Conservation (phyloP, 306 rosid genomes). For the Gastrolobium villosum region DNA sequence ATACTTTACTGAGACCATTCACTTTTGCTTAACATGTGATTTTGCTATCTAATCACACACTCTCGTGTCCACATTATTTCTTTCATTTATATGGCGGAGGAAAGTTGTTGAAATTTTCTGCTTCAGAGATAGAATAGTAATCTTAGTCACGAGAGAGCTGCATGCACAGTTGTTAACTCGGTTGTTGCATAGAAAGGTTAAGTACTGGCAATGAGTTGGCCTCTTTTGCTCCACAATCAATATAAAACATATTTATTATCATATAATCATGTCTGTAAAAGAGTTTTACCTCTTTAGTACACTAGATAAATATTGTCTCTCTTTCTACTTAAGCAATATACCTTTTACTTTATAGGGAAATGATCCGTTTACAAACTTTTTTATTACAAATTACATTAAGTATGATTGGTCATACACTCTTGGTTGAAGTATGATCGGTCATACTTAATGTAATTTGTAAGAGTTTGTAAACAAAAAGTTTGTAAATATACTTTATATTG, state of each 20-base stretch:
- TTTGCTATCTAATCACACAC: slow-evolving; percentile 22
- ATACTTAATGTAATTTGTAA: too few species aligned
- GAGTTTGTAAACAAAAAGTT: too few species aligned
- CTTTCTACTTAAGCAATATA: not conserved
- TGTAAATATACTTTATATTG: not conserved
- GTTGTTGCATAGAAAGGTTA: slow-evolving; percentile 47
- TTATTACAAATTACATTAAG: too few species aligned
- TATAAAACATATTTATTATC: not conserved
- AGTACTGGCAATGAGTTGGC: too few species aligned
- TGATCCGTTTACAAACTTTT: too few species aligned
- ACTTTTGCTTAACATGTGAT: slow-evolving; percentile 4
- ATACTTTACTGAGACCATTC: not conserved
- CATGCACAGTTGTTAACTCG: slow-evolving; percentile 60
- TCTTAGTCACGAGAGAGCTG: slow-evolving; percentile 40
- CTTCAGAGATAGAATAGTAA: slow-evolving; percentile 28
- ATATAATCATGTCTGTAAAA: not conserved
- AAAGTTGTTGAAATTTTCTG: slow-evolving; percentile 42
- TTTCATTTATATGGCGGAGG: slow-evolving; percentile 33
- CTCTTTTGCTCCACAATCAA: not conserved
- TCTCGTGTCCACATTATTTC: not conserved
- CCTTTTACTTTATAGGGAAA: not conserved
- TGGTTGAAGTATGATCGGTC: too few species aligned
- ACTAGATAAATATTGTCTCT: not conserved
- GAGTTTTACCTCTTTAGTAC: not conserved
- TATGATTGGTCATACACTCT: too few species aligned